These are phyloP conservation scores for Penicillium paneum DNA, from an alignment of 2,329 filamentous ascomycete species.

Conservation along the genomic window DNA sequence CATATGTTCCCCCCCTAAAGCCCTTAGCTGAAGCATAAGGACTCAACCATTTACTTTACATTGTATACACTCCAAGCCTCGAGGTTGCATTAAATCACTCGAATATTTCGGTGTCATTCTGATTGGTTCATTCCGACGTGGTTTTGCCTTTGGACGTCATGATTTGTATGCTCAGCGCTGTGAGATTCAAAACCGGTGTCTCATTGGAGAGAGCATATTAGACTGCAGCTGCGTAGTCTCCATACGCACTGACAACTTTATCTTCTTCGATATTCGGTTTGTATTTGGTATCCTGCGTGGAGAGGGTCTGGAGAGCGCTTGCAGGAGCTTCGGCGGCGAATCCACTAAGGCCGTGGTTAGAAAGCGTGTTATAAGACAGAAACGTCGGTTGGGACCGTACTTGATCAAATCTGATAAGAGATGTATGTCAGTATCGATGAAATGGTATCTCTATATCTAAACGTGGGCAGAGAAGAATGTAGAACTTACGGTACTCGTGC, in stretches of 20 bases:
- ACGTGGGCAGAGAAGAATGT: constrained; percentile 27
- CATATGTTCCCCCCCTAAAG: not conserved
- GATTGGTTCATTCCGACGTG: not conserved
- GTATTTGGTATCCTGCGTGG: constrained; percentile 59
- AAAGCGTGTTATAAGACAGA: not conserved
- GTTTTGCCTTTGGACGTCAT: not conserved
- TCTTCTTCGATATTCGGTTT: constrained; percentile 74
- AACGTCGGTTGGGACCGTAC: constrained; percentile 28
- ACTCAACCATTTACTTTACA: constrained; percentile 1
- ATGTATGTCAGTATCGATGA: constrained; percentile 13
- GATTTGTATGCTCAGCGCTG: constrained; percentile 1
- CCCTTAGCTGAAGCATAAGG: not conserved
- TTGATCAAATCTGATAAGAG: constrained; percentile 40
- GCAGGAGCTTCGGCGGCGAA: constrained; percentile 73
- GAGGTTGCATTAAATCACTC: not conserved
- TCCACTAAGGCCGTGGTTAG: constrained; percentile 52
- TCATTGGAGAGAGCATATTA: not conserved
- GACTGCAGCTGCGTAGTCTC: constrained; percentile 14
- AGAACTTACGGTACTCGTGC: constrained; percentile 69
- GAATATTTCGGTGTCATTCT: not conserved
- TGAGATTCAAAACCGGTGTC: not conserved
- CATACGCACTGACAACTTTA: constrained; percentile 56
- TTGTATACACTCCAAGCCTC: constrained; percentile 1
- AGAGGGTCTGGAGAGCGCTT: constrained; percentile 65
- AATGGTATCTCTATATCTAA: not conserved